These are phyloP conservation scores for Mycena metata DNA, from an alignment of 768 basidiomycete species.

Conservation along the genomic window DNA sequence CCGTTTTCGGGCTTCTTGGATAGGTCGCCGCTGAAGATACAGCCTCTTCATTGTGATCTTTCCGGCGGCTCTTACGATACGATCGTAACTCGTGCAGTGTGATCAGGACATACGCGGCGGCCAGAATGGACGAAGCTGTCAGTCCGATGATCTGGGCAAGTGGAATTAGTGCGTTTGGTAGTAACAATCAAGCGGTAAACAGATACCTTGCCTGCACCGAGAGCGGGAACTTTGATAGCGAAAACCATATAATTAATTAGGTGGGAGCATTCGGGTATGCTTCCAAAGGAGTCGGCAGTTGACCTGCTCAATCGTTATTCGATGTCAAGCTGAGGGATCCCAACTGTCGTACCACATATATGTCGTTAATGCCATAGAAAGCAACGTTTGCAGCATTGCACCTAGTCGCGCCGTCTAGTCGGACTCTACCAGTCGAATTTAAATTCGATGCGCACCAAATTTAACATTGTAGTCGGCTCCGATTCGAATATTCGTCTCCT, in stretches of 20 bases:
- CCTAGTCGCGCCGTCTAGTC: too few species aligned
- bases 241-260: conserved; percentile 53
- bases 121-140: conserved; percentile 48
- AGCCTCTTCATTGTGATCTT: conserved; percentile 8
- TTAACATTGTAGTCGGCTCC: conserved; percentile 51
- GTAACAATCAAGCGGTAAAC: neutral
- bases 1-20: neutral
- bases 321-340: conserved; percentile 6
- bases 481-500: conserved; percentile 17
- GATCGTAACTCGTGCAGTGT: conserved; percentile 53
- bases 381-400: conserved; percentile 54
- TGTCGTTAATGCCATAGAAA: conserved; percentile 55
- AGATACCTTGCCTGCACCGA: conserved; percentile 46
- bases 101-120: conserved; percentile 46
- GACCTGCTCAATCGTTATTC: conserved; percentile 41
- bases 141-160: conserved; percentile 44
- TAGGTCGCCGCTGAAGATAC: neutral
- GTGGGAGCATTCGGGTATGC: conserved; percentile 45
- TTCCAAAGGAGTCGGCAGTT: conserved; percentile 47
- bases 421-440: too few species aligned
- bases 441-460: conserved; percentile 40
- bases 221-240: conserved; percentile 48
- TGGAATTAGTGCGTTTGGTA: neutral
- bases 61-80: conserved; percentile 41
- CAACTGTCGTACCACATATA: conserved; percentile 51